phyloP scores from a whole-genome alignment of 345 rosid genomes.

The Gossypium stocksii region DNA sequence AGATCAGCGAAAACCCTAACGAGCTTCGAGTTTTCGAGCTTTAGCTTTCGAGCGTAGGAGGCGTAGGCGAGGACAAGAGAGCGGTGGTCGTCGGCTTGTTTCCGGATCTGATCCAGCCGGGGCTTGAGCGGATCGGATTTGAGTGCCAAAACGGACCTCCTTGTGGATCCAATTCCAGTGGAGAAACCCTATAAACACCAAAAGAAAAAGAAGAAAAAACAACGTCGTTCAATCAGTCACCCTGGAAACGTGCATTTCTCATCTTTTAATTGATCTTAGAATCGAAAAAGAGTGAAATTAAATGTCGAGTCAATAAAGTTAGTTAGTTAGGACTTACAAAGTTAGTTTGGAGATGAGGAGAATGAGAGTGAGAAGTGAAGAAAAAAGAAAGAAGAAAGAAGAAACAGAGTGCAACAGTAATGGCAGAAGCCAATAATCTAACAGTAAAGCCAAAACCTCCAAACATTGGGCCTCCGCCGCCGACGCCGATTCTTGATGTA shows the following conservation, averaged over 20 bases:
- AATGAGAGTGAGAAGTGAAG: slow-evolving; percentile 42
- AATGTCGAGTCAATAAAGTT: background rate
- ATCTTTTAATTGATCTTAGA: background rate
- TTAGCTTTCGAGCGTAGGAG: slow-evolving; percentile 88
- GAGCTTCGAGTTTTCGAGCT: slow-evolving; percentile 88
- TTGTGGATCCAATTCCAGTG: slow-evolving; percentile 47
- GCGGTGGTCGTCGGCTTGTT: slow-evolving; percentile 97
- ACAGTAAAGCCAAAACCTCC: slow-evolving; percentile 22
- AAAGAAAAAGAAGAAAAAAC: background rate
- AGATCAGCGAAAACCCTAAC: slow-evolving; percentile 86
- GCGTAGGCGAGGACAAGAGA: slow-evolving; percentile 73
- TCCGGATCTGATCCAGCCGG: slow-evolving; percentile 79
- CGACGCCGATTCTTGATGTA: background rate
- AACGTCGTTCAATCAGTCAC: background rate
- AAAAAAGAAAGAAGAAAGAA: slow-evolving; percentile 50
- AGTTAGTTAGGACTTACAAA: slow-evolving; percentile 37
- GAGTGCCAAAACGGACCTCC: slow-evolving; percentile 75
- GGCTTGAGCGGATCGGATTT: slow-evolving; percentile 92
- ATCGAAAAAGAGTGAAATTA: background rate
- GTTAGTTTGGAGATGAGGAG: slow-evolving; percentile 36
- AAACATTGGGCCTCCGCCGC: background rate
- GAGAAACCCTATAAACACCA: slow-evolving; percentile 36
- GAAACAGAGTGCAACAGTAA: slow-evolving; percentile 38
- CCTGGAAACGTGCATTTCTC: background rate
- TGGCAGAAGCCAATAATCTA: slow-evolving; percentile 42